Base-by-base conservation (phyloP, 139 green algal genomes). In the Chlorella vulgaris region DNA sequence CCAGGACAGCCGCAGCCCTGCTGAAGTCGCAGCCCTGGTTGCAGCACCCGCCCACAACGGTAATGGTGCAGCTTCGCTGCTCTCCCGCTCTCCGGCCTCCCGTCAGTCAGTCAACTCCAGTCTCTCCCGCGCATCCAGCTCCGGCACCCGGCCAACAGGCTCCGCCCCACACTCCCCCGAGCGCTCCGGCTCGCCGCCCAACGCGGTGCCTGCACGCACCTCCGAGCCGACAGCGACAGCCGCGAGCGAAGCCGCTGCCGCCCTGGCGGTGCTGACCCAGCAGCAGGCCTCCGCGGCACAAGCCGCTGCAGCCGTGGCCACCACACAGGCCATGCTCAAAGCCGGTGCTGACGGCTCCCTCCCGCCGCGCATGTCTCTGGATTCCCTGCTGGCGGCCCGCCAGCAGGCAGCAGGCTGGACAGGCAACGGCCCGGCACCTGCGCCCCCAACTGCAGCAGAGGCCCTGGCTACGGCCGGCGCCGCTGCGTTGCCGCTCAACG, bases 401-500 rank as follows among this genome's bases (percentile, higher is more conserved):
- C 73, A 85, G n/a, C 36, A 31, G 33, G 55, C 19, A 10, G 26
- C 29, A 4, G 61, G 50, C 19, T 76, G 62, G 69, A 28, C 51
- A 8, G 51, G 36, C 62, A 61, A 26, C 18, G 18, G 35, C 3
- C 61, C 50, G 19, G 29, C n/a, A n/a, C n/a, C 8, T n/a, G 58
- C 31, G 33, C 31, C 47, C n/a, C 47, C 65, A 26, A 79, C 69
- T 18, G 78, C 80, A 13, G 43, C 63, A 0, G 58, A 65, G 0
- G 53, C 39, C 28, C 36, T 83, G 19, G 53, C 69, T 40, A n/a
- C n/a, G n/a, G 51, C 43, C 6, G 31, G 15, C 70, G 8, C 66
- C 51, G 42, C 55, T 51, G 35, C 39, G 31, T 29, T 87, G 26
- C 81, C 81, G 24, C 62, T 83, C 80, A 87, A 83, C 66, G 83